Evolutionary conservation across 163 green algal genomes (phyloP).

Genomic region (Scenedesmus sp.): DNA sequence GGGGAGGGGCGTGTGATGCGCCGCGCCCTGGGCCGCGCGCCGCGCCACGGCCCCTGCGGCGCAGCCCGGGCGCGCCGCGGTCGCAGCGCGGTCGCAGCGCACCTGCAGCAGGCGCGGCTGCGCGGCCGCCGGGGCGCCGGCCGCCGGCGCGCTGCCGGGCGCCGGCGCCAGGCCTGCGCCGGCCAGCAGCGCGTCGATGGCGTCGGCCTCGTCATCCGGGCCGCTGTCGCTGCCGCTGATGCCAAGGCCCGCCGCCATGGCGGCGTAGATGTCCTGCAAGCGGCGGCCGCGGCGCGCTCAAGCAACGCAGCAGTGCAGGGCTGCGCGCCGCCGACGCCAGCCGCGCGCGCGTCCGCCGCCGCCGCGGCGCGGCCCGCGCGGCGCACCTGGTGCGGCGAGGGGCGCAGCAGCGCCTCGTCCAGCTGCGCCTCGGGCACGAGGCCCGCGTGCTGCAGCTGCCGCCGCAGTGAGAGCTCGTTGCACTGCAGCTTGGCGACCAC

Average conservation of each 20-base stretch:
- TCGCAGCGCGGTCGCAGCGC: too few relatives aligned
- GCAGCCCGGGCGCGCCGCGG: too few relatives aligned
- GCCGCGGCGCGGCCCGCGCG: too few relatives aligned
- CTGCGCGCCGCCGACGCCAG: too few relatives aligned
- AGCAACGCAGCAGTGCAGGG: too few relatives aligned
- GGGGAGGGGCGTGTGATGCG: too few relatives aligned
- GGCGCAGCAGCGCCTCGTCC: slow-evolving; percentile 32
- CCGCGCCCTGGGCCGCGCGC: too few relatives aligned
- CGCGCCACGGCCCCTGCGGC: too few relatives aligned
- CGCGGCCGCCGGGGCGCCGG: not conserved
- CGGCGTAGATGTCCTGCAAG: slow-evolving; percentile 36
- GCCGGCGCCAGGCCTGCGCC: not conserved
- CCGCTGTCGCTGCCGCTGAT: slow-evolving; percentile 2
- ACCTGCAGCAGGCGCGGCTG: slow-evolving; percentile 7
- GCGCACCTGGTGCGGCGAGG: slow-evolving; percentile 39
- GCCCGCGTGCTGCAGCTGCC: slow-evolving; percentile 32
- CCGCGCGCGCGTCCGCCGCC: too few relatives aligned
- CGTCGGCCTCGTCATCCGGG: not conserved
- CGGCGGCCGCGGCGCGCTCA: not conserved
- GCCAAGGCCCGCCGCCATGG: slow-evolving; percentile 17
- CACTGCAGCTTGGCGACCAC: slow-evolving; percentile 48
- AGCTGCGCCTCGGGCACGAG: not conserved
- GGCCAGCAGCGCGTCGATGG: not conserved
- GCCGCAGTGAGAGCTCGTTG: slow-evolving; percentile 28
- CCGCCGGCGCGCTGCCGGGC: not conserved